A percentile compares a stretch with the other conserved stretches of the same genome.
Evolutionary conservation across 1,284 basidiomycete genomes (phyloP).

Genomic region (Austroboletus niveus): DNA sequence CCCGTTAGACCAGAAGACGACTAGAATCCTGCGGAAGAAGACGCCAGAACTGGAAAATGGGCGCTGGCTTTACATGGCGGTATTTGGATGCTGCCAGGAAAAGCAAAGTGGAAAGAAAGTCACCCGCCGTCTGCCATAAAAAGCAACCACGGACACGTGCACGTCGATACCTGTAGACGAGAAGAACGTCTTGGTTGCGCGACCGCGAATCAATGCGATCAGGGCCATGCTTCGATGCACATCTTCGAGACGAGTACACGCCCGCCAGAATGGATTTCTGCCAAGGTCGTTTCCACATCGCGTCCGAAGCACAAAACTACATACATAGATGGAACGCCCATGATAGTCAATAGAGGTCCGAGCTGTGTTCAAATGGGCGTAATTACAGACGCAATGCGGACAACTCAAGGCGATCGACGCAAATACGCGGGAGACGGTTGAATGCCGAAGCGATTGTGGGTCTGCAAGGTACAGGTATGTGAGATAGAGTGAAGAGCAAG

Average conservation of each 20-base stretch:
- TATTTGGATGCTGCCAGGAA: too few relatives aligned
- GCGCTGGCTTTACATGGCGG: too few relatives aligned
- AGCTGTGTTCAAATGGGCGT: slow-evolving; percentile 6
- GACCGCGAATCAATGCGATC: not conserved
- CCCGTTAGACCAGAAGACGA: too few relatives aligned
- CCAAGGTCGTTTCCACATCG: not conserved
- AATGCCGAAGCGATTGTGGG: slow-evolving; percentile 5
- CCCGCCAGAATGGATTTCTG: not conserved
- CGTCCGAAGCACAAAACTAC: not conserved
- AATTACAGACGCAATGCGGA: slow-evolving; percentile 16
- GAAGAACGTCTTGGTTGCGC: not conserved
- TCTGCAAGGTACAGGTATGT: slow-evolving; percentile 5
- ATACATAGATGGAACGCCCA: not conserved
- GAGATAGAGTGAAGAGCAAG: slow-evolving; percentile 7
- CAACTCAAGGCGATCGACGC: slow-evolving; percentile 17
- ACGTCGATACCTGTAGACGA: not conserved
- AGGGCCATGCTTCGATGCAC: not conserved
- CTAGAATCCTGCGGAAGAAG: too few relatives aligned
- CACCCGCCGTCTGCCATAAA: too few relatives aligned
- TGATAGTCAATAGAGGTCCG: slow-evolving; percentile 1
- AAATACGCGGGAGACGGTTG: slow-evolving; percentile 2
- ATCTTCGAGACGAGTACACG: not conserved
- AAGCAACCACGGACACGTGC: too few relatives aligned
- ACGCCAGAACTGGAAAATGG: too few relatives aligned
- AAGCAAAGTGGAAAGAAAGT: too few relatives aligned